Evolutionary conservation across 2,329 filamentous ascomycete genomes (phyloP).

Genomic region (Westerdykella aurantiaca): DNA sequence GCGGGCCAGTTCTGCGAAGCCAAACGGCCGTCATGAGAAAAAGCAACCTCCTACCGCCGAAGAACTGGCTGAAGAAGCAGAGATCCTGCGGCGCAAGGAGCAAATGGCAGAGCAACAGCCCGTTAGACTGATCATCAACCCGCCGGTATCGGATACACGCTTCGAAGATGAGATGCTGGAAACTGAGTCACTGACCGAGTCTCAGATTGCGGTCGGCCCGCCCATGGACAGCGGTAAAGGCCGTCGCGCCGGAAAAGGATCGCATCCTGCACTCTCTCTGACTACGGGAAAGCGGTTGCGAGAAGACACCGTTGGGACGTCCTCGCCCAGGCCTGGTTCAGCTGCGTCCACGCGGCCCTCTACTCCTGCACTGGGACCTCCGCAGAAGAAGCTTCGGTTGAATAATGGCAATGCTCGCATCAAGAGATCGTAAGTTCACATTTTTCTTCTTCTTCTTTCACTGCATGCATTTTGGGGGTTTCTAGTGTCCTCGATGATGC

Average conservation of each 20-base stretch:
- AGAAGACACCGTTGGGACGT: slow-evolving; percentile 24
- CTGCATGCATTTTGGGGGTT: slow-evolving; percentile 9
- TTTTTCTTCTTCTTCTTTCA: slow-evolving; percentile 7
- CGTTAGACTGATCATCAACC: slow-evolving; percentile 17
- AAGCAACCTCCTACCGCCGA: slow-evolving; percentile 21
- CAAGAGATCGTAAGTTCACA: slow-evolving; percentile 35
- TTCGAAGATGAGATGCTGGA: slow-evolving; percentile 35
- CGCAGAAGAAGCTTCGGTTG: slow-evolving; percentile 30
- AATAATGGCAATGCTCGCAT: slow-evolving; percentile 34
- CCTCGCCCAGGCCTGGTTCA: slow-evolving; percentile 29
- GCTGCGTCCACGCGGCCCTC: slow-evolving; percentile 28
- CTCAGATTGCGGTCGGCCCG: slow-evolving; percentile 32
- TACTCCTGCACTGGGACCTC: slow-evolving; percentile 23
- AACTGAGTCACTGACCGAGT: slow-evolving; percentile 33
- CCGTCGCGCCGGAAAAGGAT: slow-evolving; percentile 24
- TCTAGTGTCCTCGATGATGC: slow-evolving; percentile 10
- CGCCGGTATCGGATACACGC: slow-evolving; percentile 28
- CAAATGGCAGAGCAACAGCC: slow-evolving; percentile 18
- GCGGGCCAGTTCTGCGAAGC: slow-evolving; percentile 25
- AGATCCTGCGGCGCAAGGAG: slow-evolving; percentile 20
- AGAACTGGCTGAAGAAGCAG: slow-evolving; percentile 22
- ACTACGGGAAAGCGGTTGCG: slow-evolving; percentile 26
- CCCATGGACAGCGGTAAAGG: slow-evolving; percentile 27
- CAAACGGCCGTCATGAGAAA: slow-evolving; percentile 25
- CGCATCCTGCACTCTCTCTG: slow-evolving; percentile 13